Conservation (phyloP, 495 filamentous ascomycete species). For the Aspergillus diversus region DNA sequence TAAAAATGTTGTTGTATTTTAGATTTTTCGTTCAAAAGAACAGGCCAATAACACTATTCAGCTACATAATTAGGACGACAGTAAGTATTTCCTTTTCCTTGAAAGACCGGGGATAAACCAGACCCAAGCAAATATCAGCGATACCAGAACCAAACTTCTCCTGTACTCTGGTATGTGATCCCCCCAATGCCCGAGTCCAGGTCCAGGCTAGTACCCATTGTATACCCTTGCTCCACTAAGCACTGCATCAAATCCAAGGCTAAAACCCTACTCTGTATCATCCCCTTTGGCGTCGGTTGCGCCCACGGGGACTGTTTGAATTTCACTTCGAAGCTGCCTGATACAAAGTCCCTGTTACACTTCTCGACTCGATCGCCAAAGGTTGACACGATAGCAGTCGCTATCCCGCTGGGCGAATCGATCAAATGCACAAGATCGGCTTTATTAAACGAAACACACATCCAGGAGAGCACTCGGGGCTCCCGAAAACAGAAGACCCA, state of each 20-base stretch:
- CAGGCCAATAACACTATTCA: no score
- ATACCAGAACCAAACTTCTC: slow-evolving; percentile 21
- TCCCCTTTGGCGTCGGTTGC: not conserved
- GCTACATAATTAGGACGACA: no score
- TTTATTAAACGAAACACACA: slow-evolving; percentile 23
- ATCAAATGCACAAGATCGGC: slow-evolving; percentile 22
- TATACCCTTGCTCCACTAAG: slow-evolving; percentile 19
- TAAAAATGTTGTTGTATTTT: no score
- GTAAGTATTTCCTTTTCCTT: no score
- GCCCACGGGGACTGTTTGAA: slow-evolving; percentile 13
- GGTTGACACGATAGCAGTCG: not conserved
- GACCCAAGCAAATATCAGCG: not conserved
- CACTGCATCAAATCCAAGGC: slow-evolving; percentile 17
- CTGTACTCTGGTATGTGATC: slow-evolving; percentile 17
- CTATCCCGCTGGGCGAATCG: slow-evolving; percentile 15
- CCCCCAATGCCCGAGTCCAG: slow-evolving; percentile 14
- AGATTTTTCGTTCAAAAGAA: no score
- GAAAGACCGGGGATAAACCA: no score
- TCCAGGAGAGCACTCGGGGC: slow-evolving; percentile 10
- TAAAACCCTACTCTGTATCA: slow-evolving; percentile 16
- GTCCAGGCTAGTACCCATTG: slow-evolving; percentile 19
- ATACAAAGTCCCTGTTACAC: slow-evolving; percentile 24
- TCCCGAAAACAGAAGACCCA: slow-evolving; percentile 2
- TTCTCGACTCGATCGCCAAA: slow-evolving; percentile 19
- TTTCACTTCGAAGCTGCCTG: slow-evolving; percentile 21